Percentiles rank a stretch among this genome's conserved stretches.
Conservation (phyloP, 2,329 filamentous ascomycete genomes). For the Penicillium aurantiogriseum region DNA sequence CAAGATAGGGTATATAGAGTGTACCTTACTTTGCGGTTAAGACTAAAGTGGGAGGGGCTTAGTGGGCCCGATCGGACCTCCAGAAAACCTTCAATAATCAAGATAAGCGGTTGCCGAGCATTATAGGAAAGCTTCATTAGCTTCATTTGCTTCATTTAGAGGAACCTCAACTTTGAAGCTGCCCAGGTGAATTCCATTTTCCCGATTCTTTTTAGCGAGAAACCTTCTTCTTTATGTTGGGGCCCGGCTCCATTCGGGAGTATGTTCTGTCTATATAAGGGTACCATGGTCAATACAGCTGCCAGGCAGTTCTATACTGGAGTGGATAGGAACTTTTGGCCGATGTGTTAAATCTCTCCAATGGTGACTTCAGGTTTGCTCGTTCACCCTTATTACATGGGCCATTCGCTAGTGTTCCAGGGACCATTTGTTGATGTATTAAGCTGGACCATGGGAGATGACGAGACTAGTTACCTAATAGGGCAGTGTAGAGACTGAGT, state of each 20-base stretch:
- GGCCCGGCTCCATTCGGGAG: conserved; percentile 9
- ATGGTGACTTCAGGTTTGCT: conserved; percentile 22
- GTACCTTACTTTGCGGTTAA: conserved; percentile 4
- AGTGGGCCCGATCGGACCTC: conserved; percentile 9
- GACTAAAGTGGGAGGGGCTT: conserved; percentile 4
- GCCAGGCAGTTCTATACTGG: conserved; percentile 2
- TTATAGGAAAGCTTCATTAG: background rate
- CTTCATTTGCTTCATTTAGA: no score
- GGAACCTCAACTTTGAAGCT: background rate
- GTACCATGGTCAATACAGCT: conserved; percentile 14
- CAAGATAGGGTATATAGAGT: background rate
- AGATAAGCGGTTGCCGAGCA: conserved; percentile 1
- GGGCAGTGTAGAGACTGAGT: background rate
- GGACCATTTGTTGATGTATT: conserved; percentile 3
- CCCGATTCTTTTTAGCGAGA: background rate
- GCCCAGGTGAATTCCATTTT: background rate
- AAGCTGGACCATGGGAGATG: conserved; percentile 11
- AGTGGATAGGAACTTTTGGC: conserved; percentile 23
- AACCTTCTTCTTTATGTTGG: background rate
- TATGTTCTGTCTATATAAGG: background rate
- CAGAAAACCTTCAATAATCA: conserved; percentile 1
- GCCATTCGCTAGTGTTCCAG: background rate
- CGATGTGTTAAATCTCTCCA: conserved; percentile 4
- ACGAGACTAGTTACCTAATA: background rate
- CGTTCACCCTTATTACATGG: conserved; percentile 2